A percentile compares a stretch with the other conserved stretches of the same genome.
Evolutionary conservation across 768 basidiomycete genomes (phyloP).

Genomic region (Tulasnella sp.): DNA sequence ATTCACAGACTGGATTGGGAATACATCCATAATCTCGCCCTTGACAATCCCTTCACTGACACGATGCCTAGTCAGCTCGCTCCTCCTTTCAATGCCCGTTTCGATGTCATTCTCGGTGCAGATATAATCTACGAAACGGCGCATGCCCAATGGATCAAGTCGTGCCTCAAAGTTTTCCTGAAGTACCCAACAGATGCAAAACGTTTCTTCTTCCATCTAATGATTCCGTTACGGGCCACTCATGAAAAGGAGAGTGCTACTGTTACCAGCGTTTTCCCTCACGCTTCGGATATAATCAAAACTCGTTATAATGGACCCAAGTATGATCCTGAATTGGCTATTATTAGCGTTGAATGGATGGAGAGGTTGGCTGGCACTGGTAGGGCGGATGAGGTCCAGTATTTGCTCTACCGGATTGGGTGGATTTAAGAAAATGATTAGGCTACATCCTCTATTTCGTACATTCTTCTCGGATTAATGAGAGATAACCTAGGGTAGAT

Average conservation of each 20-base stretch:
- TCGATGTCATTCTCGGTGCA: slow-evolving; percentile 63
- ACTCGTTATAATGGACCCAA: background rate
- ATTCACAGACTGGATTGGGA: slow-evolving; percentile 57
- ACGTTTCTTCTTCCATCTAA: slow-evolving; percentile 44
- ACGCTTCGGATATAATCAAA: background rate
- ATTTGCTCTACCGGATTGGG: slow-evolving; percentile 57
- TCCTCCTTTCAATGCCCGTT: slow-evolving; percentile 30
- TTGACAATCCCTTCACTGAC: background rate
- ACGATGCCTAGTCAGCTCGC: slow-evolving; percentile 25
- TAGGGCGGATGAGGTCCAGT: slow-evolving; percentile 55
- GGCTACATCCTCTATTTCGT: background rate
- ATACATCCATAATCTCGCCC: slow-evolving; percentile 10
- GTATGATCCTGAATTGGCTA: slow-evolving; percentile 28
- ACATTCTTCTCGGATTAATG: too few relatives aligned
- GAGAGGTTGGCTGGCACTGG: slow-evolving; percentile 43
- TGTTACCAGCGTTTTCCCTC: slow-evolving; percentile 43
- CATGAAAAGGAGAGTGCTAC: slow-evolving; percentile 38
- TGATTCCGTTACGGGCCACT: slow-evolving; percentile 53
- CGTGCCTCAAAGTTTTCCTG: slow-evolving; percentile 44
- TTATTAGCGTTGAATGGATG: slow-evolving; percentile 38
- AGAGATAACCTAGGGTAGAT: too few relatives aligned
- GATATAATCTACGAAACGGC: slow-evolving; percentile 64
- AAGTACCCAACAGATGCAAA: slow-evolving; percentile 17
- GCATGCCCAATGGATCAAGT: slow-evolving; percentile 57
- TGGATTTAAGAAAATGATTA: slow-evolving; percentile 34